Conservation (phyloP, 495 filamentous ascomycete genomes). For the Barbatosphaeria neglecta region DNA sequence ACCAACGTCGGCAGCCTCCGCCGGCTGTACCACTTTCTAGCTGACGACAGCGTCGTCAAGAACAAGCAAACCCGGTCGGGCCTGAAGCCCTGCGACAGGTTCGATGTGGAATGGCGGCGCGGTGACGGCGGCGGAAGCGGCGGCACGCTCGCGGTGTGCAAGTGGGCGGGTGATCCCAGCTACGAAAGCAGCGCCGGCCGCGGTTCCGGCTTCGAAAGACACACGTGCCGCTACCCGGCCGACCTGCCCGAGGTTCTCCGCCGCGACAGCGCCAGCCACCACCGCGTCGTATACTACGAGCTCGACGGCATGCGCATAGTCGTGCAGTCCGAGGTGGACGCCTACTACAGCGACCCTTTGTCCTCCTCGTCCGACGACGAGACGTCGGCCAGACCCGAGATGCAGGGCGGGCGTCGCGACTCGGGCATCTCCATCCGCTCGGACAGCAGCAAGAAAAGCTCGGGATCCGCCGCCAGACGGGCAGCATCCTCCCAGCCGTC, state of each 20-base stretch:
- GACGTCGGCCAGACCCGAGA: no score
- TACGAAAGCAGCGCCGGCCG: slow-evolving; percentile 2
- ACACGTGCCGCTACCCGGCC: slow-evolving; percentile 7
- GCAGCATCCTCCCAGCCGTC: background rate
- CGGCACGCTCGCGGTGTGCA: slow-evolving; percentile 5
- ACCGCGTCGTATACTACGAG: slow-evolving; percentile 12
- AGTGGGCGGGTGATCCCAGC: slow-evolving; percentile 9
- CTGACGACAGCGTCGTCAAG: no score
- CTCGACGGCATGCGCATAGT: slow-evolving; percentile 9
- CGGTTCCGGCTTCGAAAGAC: slow-evolving; percentile 12
- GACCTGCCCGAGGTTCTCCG: slow-evolving; percentile 3
- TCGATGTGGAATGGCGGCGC: slow-evolving; percentile 7
- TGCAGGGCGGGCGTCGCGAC: background rate
- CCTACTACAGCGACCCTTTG: no score
- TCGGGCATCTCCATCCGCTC: background rate
- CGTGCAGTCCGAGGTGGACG: slow-evolving; percentile 15
- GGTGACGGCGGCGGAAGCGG: no score
- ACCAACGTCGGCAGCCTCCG: slow-evolving; percentile 13
- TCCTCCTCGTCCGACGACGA: no score
- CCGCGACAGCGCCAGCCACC: slow-evolving; percentile 11
- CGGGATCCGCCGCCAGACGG: background rate
- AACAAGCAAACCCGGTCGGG: no score
- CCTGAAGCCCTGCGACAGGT: slow-evolving; percentile 3
- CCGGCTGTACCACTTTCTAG: slow-evolving; percentile 12
- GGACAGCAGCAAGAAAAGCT: background rate